Percentiles rank a stretch among this genome's conserved stretches.
phyloP scores from a whole-genome alignment of 495 filamentous ascomycete genomes.

The Penicillium lividum region DNA sequence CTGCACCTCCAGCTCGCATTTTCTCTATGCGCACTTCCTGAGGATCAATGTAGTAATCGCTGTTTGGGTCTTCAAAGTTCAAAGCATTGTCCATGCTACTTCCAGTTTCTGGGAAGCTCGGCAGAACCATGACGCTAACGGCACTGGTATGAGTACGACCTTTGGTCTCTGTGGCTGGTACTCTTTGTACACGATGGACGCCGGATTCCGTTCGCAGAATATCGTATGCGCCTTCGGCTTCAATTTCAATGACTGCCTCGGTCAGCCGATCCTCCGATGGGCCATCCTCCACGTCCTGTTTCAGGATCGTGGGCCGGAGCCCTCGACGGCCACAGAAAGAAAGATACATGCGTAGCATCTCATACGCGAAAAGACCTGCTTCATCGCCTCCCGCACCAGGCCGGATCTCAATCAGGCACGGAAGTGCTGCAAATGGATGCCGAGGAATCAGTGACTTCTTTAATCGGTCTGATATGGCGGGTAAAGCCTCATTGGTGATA shows the following conservation, averaged over 20 bases:
- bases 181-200: conserved; percentile 91
- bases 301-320: conserved; percentile 58
- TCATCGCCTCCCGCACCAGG: conserved; percentile 94
- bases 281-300: conserved; percentile 57
- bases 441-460: conserved; percentile 76
- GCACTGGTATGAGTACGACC: conserved; percentile 93
- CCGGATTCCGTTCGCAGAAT: conserved; percentile 82
- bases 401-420: conserved; percentile 87
- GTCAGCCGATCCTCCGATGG: conserved; percentile 61
- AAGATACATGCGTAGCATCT: conserved; percentile 88
- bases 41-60: conserved; percentile 86
- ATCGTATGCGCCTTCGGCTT: conserved; percentile 73
- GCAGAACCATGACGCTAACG: conserved; percentile 86
- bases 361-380: conserved; percentile 82
- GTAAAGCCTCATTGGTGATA: conserved; percentile 59
- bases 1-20: conserved; percentile 89
- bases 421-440: conserved; percentile 91
- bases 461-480: conserved; percentile 60
- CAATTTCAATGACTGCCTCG: conserved; percentile 88
- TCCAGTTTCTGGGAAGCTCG: conserved; percentile 68
- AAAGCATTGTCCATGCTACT: conserved; percentile 52
- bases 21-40: conserved; percentile 83
- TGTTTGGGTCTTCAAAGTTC: conserved; percentile 78
- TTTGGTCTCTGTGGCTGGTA: conserved; percentile 85
- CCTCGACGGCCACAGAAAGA: conserved; percentile 68